Percentiles rank a stretch among this genome's conserved stretches.
These are phyloP conservation scores for Smittium mucronatum DNA, from an alignment of 371 early-diverging fungal species.

Conservation along the genomic window DNA sequence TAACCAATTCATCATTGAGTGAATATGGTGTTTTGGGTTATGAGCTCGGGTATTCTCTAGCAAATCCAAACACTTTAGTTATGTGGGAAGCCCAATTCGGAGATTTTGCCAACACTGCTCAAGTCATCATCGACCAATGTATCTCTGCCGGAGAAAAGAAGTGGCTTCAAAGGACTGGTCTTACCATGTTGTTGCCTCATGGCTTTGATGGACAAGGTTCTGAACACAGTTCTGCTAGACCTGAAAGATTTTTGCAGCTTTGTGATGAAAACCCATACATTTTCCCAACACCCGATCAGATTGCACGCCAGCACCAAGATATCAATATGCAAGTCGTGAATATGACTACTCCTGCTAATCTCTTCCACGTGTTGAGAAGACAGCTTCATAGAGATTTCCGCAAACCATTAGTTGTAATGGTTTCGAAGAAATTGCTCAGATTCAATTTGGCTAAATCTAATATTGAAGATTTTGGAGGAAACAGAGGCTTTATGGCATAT, in stretches of 20 bases:
- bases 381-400: slow-evolving; percentile 79
- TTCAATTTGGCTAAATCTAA: slow-evolving; percentile 51
- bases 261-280: slow-evolving; percentile 49
- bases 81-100: slow-evolving; percentile 99
- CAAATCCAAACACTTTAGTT: slow-evolving; percentile 63
- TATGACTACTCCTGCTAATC: slow-evolving; percentile 90
- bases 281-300: slow-evolving; percentile 11
- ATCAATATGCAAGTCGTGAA: slow-evolving; percentile 88
- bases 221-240: slow-evolving; percentile 79
- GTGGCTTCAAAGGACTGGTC: slow-evolving; percentile 82
- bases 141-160: slow-evolving; percentile 79
- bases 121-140: slow-evolving; percentile 88
- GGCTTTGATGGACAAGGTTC: slow-evolving; percentile 96
- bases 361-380: slow-evolving; percentile 87
- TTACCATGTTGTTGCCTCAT: slow-evolving; percentile 87
- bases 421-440: slow-evolving; percentile 75
- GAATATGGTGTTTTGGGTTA: slow-evolving; percentile 93
- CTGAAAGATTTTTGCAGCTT: slow-evolving; percentile 94
- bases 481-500: slow-evolving; percentile 71
- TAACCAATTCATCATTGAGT: slow-evolving; percentile 78
- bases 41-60: slow-evolving; percentile 85
- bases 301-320: slow-evolving; percentile 27
- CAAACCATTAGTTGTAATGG: slow-evolving; percentile 81
- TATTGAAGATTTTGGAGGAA: slow-evolving; percentile 69
- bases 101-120: slow-evolving; percentile 94